These are phyloP conservation scores for Catharanthus roseus DNA, from an alignment of 257 asterid genomes.

Conservation along the genomic window DNA sequence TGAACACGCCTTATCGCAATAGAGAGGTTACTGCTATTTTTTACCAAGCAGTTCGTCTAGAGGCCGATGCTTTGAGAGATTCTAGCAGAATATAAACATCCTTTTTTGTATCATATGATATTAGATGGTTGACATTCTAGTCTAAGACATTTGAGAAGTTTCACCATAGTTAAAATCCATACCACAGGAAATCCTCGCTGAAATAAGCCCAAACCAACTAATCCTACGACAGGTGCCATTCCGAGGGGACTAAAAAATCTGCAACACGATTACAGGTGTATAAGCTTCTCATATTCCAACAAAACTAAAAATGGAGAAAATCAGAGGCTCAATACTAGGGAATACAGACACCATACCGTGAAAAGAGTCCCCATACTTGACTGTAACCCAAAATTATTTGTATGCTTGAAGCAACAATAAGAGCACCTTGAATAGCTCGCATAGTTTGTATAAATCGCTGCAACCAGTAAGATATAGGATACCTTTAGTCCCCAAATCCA, in stretches of 20 bases:
- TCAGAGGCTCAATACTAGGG: background rate
- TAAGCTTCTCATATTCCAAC: background rate
- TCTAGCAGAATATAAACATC: background rate
- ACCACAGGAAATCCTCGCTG: constrained; percentile 95
- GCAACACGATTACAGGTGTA: constrained; percentile 17
- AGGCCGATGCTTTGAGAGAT: background rate
- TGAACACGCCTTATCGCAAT: background rate
- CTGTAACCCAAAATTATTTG: constrained; percentile 92
- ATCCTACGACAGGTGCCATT: constrained; percentile 95
- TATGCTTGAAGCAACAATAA: constrained; percentile 83
- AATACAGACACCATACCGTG: constrained; percentile 50
- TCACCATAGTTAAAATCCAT: constrained; percentile 14
- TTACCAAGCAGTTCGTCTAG: background rate
- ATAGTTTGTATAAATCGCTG: constrained; percentile 86
- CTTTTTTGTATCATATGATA: background rate
- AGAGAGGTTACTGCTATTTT: background rate
- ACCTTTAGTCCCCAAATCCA: background rate
- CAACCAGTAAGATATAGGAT: background rate
- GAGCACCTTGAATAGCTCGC: constrained; percentile 98
- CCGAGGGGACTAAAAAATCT: constrained; percentile 98
- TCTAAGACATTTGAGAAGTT: background rate
- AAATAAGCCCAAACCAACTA: constrained; percentile 89
- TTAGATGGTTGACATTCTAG: background rate
- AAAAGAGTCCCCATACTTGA: constrained; percentile 98
- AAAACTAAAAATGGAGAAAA: background rate